Conservation (phyloP, 1,139 yeast species). For the Yamadazyma blattariae region DNA sequence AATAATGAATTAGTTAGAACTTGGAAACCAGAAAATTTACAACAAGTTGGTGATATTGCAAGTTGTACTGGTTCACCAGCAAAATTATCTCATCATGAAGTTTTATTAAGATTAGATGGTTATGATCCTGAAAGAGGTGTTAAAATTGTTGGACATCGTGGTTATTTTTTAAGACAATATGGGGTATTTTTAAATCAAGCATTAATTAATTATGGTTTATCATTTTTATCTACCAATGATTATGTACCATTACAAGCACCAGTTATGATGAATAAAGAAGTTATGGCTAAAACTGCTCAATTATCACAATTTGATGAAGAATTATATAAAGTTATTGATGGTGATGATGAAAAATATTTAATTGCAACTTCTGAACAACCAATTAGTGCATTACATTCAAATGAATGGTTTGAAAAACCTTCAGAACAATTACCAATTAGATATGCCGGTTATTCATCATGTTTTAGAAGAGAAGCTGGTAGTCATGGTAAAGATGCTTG, state of each 20-base stretch:
- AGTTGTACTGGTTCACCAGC: conserved; percentile 77
- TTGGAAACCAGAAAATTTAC: conserved; percentile 73
- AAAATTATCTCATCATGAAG: conserved; percentile 89
- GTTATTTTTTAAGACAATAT: conserved; percentile 89
- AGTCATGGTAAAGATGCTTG: conserved; percentile 99
- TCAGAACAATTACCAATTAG: conserved; percentile 93
- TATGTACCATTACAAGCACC: conserved; percentile 97
- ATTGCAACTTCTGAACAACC: conserved; percentile 99
- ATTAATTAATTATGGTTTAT: conserved; percentile 90
- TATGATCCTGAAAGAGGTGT: conserved; percentile 99
- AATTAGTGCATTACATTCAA: conserved; percentile 94
- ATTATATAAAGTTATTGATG: conserved; percentile 92
- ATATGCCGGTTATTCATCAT: conserved; percentile 96
- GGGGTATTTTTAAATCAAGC: conserved; percentile 99
- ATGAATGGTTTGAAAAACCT: conserved; percentile 98
- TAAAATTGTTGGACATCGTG: conserved; percentile 97
- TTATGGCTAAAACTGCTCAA: conserved; percentile 99
- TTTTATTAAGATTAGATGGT: conserved; percentile 90
- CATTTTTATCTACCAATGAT: conserved; percentile 74
- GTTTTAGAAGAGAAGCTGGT: conserved; percentile 99
- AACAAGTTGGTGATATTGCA: conserved; percentile 58
- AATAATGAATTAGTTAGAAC: conserved; percentile 83
- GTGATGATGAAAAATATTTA: conserved; percentile 94
- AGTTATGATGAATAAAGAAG: conserved; percentile 99
- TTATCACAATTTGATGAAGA: conserved; percentile 97